Evolutionary conservation across 2,329 filamentous ascomycete genomes (phyloP).

Genomic region (Scytalidium lignicola): DNA sequence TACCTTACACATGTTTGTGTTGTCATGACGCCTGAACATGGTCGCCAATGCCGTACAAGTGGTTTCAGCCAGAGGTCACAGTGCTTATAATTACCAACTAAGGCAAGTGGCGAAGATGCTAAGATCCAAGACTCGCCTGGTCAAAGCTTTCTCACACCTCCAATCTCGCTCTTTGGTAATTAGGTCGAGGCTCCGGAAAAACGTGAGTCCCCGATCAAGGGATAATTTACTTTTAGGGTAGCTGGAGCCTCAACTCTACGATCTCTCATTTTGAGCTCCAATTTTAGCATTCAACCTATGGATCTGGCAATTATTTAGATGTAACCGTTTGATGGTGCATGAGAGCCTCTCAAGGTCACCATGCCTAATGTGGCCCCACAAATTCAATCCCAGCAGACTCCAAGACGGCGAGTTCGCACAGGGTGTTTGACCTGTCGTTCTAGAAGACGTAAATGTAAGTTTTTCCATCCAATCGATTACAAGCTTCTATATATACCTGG

Average conservation of each 20-base stretch:
- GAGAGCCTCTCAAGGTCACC: not conserved
- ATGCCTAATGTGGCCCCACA: not conserved
- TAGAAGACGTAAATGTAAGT: constrained; percentile 43
- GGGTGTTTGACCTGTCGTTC: constrained; percentile 45
- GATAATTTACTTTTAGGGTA: not conserved
- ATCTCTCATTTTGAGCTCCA: not conserved
- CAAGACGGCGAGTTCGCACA: constrained; percentile 25
- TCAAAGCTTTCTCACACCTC: not conserved
- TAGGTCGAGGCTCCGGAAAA: not conserved
- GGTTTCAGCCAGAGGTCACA: no score
- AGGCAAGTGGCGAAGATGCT: not conserved
- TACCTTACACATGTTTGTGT: no score
- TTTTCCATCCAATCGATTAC: not conserved
- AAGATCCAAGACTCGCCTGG: not conserved
- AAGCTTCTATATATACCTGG: not conserved
- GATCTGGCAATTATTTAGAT: not conserved
- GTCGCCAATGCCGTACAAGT: no score
- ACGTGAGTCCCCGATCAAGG: not conserved
- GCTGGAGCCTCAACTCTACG: not conserved
- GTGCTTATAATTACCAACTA: not conserved
- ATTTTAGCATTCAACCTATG: not conserved
- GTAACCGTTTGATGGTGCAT: not conserved
- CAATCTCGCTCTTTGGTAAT: not conserved
- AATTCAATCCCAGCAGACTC: constrained; percentile 19
- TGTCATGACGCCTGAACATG: no score